Conservation (phyloP, 495 filamentous ascomycete genomes). For the Aspergillus conjunctus region DNA sequence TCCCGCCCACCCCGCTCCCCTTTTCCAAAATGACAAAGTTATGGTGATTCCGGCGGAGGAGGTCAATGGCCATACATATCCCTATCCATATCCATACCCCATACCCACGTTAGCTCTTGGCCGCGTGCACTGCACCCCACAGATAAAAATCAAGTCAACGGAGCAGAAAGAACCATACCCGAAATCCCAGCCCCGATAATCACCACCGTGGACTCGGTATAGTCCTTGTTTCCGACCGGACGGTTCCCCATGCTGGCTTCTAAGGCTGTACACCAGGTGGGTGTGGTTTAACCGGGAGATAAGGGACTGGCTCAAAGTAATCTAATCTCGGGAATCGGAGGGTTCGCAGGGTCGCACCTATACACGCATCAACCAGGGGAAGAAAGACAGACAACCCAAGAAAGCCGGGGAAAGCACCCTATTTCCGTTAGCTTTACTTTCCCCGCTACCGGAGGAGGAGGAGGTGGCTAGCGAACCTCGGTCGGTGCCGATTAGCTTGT, state of each 20-base stretch:
- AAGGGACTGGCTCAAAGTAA: background rate
- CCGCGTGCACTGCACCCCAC: background rate
- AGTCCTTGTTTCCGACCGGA: constrained; percentile 15
- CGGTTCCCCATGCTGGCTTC: background rate
- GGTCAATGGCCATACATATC: constrained; percentile 60
- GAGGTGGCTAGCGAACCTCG: too few relatives aligned
- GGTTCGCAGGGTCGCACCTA: background rate
- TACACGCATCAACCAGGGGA: background rate
- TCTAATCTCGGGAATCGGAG: background rate
- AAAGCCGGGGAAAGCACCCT: background rate
- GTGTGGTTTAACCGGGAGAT: background rate
- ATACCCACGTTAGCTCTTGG: background rate
- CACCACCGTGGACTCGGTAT: constrained; percentile 18
- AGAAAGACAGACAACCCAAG: background rate
- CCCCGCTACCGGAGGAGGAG: background rate
- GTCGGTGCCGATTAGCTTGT: background rate
- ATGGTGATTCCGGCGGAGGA: constrained; percentile 52
- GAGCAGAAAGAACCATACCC: constrained; percentile 4
- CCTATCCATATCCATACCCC: constrained; percentile 37
- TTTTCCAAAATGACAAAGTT: constrained; percentile 61
- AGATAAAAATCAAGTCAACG: background rate
- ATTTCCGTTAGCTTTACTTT: background rate
- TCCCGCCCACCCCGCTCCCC: constrained; percentile 55
- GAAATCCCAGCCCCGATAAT: constrained; percentile 18
- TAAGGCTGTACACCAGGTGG: too few relatives aligned